These are phyloP conservation scores for Apiotrichum akiyoshidainum DNA, from an alignment of 1,284 basidiomycete species.

Conservation along the genomic window DNA sequence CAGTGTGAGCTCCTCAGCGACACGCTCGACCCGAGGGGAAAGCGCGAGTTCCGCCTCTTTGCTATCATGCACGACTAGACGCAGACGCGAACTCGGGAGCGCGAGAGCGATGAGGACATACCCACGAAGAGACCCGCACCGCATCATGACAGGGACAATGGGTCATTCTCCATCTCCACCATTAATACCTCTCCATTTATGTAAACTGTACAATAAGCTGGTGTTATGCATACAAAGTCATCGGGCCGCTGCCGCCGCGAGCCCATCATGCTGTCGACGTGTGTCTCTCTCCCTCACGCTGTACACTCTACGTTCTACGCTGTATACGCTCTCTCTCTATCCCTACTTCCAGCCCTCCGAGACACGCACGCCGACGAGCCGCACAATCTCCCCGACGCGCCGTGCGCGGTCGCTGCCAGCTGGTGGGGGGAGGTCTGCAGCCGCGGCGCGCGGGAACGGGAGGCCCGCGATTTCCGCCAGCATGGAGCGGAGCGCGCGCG, in stretches of 20 bases:
- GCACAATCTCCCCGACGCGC: constrained; percentile 32
- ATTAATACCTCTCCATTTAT: not conserved
- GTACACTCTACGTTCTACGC: not conserved
- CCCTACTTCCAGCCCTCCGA: constrained; percentile 32
- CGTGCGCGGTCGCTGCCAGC: constrained; percentile 19
- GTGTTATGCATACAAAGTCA: not conserved
- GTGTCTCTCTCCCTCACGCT: not conserved
- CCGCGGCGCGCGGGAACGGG: not conserved
- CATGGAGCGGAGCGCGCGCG: not conserved
- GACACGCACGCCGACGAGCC: constrained; percentile 36
- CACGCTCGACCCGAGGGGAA: constrained; percentile 28
- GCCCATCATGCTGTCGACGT: not conserved
- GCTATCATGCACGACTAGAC: constrained; percentile 16
- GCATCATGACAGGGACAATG: too few relatives aligned
- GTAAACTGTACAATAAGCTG: constrained; percentile 1
- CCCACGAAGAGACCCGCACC: too few relatives aligned
- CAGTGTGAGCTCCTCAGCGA: constrained; percentile 34
- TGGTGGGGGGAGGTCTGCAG: not conserved
- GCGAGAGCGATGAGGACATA: not conserved
- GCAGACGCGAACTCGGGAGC: not conserved
- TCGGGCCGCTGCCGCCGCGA: not conserved
- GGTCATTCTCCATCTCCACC: too few relatives aligned
- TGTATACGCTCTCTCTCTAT: not conserved
- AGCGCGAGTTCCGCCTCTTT: constrained; percentile 22
- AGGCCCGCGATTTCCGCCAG: not conserved